Evolutionary conservation across 2,329 filamentous ascomycete species (phyloP).

Genomic region (Kalmusia sp.): DNA sequence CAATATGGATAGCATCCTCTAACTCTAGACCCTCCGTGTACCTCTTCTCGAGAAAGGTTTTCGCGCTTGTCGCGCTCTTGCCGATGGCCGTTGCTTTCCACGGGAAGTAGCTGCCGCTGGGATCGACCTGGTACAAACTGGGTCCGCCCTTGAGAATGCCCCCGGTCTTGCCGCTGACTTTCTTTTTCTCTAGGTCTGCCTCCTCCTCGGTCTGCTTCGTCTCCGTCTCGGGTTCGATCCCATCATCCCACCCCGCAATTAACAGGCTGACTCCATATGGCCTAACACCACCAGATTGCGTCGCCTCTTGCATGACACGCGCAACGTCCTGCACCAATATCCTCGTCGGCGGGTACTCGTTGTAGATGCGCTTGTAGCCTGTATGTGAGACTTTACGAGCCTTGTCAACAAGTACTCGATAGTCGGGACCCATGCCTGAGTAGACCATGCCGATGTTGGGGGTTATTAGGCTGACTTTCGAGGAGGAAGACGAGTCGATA

Average conservation of each 20-base stretch:
- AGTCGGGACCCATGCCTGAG: slow-evolving; percentile 98
- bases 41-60: slow-evolving; percentile 99
- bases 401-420: slow-evolving; percentile 95
- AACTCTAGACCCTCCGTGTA: slow-evolving; percentile 97
- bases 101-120: slow-evolving; percentile 97
- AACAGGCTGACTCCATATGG: slow-evolving; percentile 96
- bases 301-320: slow-evolving; percentile 97
- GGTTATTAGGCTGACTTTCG: slow-evolving; percentile 97
- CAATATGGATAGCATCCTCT: slow-evolving; percentile 98
- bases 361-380: slow-evolving; percentile 99
- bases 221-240: slow-evolving; percentile 84
- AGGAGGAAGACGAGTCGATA: slow-evolving; percentile 91
- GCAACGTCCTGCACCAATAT: slow-evolving; percentile 99
- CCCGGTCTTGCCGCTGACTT: slow-evolving; percentile 85
- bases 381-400: slow-evolving; percentile 98
- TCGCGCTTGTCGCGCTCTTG: slow-evolving; percentile 97
- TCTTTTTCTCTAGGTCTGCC: slow-evolving; percentile 69
- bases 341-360: slow-evolving; percentile 98
- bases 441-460: slow-evolving; percentile 99
- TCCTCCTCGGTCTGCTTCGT: slow-evolving; percentile 61
- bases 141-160: slow-evolving; percentile 95
- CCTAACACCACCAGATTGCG: slow-evolving; percentile 94
- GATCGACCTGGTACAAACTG: slow-evolving; percentile 98
- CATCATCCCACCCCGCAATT: slow-evolving; percentile 97
- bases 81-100: slow-evolving; percentile 99